Evolutionary conservation across 129 eudicot species (phyloP).

Genomic region (Escallonia herrerae): DNA sequence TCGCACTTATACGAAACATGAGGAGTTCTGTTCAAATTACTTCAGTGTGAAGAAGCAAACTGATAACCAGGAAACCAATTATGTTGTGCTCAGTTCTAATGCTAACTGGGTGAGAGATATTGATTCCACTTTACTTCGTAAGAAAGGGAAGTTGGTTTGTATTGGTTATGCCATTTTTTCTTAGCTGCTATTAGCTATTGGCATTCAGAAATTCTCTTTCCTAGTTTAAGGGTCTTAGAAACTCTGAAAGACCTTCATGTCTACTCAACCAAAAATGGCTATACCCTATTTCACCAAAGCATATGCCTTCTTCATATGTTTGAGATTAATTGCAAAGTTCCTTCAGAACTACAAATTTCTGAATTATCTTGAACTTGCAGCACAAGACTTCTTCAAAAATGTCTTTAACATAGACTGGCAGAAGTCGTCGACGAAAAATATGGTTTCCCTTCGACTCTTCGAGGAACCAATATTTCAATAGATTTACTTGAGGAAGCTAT

Average conservation of each 20-base stretch:
- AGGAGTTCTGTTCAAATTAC: constrained; percentile 34
- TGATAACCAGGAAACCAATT: constrained; percentile 6
- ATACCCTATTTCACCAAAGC: constrained; percentile 22
- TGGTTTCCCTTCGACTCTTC: too few relatives aligned
- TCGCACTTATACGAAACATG: constrained; percentile 8
- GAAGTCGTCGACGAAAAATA: too few relatives aligned
- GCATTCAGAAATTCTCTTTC: constrained; percentile 31
- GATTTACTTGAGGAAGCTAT: too few relatives aligned
- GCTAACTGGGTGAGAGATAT: constrained; percentile 53
- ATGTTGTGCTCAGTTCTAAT: constrained; percentile 26
- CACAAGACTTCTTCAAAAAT: too few relatives aligned
- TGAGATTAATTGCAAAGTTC: too few relatives aligned
- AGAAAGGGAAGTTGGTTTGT: constrained; percentile 15
- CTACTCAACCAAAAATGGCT: not conserved
- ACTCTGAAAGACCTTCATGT: constrained; percentile 28
- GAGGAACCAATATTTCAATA: too few relatives aligned
- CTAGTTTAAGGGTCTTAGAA: constrained; percentile 36
- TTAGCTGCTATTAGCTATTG: constrained; percentile 28
- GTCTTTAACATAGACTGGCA: too few relatives aligned
- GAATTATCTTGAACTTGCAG: too few relatives aligned
- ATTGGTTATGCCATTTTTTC: constrained; percentile 17
- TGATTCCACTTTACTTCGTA: constrained; percentile 6
- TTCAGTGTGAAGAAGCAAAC: constrained; percentile 47
- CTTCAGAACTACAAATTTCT: too few relatives aligned
- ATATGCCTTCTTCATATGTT: too few relatives aligned